Conservation (phyloP, 352 stramenopile genomes). For the Phytophthora syringae region DNA sequence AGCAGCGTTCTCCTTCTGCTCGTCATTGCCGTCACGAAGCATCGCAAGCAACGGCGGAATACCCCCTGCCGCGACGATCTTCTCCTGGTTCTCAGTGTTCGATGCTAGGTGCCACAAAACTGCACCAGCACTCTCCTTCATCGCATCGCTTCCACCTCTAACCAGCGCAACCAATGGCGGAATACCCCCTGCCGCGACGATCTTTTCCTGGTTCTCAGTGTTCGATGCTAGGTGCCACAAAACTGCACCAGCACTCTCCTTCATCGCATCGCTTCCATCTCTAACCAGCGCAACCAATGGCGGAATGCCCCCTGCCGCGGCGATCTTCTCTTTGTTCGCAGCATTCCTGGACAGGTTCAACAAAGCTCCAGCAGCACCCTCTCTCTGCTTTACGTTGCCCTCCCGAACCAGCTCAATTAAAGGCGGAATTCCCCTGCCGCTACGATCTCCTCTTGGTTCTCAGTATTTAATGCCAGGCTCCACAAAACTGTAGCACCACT, state of each 20-base stretch:
- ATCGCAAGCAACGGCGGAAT: not conserved
- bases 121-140: conserved; percentile 7
- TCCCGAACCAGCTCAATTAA: conserved; percentile 6
- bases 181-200: conserved; percentile 9
- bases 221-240: conserved; percentile 4
- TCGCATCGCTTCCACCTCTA: not conserved
- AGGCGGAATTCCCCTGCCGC: too few relatives aligned
- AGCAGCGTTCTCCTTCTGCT: not conserved
- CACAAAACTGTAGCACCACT: not conserved
- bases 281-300: conserved; percentile 3
- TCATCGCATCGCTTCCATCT: conserved; percentile 2
- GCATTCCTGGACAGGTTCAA: conserved; percentile 22
- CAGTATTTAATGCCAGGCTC: conserved; percentile 2
- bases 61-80: not conserved
- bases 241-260: not conserved
- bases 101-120: not conserved
- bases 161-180: conserved; percentile 4
- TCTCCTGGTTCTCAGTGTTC: not conserved
- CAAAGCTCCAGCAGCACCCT: conserved; percentile 6
- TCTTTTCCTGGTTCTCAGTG: not conserved
- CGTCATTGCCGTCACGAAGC: not conserved
- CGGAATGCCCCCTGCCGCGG: conserved; percentile 1
- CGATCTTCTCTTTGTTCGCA: too few relatives aligned
- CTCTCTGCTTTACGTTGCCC: conserved; percentile 9
- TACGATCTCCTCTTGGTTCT: too few relatives aligned